These are phyloP conservation scores for Pyrenophora seminiperda DNA, from an alignment of 2,329 filamentous ascomycete species.

Conservation along the genomic window DNA sequence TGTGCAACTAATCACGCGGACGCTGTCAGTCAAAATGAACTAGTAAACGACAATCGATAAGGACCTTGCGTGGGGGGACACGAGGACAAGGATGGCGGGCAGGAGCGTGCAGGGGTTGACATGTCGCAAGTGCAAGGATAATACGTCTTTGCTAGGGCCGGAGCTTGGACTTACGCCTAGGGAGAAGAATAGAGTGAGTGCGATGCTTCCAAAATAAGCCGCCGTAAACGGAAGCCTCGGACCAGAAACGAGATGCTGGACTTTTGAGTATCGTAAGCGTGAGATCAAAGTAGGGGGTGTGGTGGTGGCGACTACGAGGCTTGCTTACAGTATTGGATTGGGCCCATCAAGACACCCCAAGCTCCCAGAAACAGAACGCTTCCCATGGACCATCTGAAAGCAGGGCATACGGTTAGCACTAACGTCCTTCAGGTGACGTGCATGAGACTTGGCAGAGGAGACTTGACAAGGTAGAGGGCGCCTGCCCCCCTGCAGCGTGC, in stretches of 20 bases:
- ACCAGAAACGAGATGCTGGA: slow-evolving; percentile 81
- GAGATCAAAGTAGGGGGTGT: slow-evolving; percentile 10
- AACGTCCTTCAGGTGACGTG: slow-evolving; percentile 32
- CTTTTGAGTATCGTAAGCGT: slow-evolving; percentile 41
- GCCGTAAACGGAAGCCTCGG: slow-evolving; percentile 89
- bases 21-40: slow-evolving; percentile 43
- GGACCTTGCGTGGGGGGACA: slow-evolving; percentile 30
- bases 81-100: slow-evolving; percentile 29
- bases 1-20: slow-evolving; percentile 64
- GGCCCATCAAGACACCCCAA: slow-evolving; percentile 92
- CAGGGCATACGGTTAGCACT: slow-evolving; percentile 46
- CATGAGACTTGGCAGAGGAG: slow-evolving; percentile 28
- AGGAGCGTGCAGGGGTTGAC: slow-evolving; percentile 34
- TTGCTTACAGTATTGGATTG: slow-evolving; percentile 71
- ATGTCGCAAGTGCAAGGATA: slow-evolving; percentile 21
- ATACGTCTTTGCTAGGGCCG: slow-evolving; percentile 15
- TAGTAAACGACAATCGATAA: slow-evolving; percentile 39
- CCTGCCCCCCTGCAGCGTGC: slow-evolving; percentile 44
- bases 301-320: slow-evolving; percentile 21
- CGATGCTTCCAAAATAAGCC: slow-evolving; percentile 93
- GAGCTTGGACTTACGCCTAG: slow-evolving; percentile 73
- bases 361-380: slow-evolving; percentile 88
- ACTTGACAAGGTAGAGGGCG: slow-evolving; percentile 37
- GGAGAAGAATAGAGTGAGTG: slow-evolving; percentile 87
- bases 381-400: slow-evolving; percentile 86